Base-by-base conservation (phyloP, 2,329 filamentous ascomycete genomes). In the Aureobasidium sp. region DNA sequence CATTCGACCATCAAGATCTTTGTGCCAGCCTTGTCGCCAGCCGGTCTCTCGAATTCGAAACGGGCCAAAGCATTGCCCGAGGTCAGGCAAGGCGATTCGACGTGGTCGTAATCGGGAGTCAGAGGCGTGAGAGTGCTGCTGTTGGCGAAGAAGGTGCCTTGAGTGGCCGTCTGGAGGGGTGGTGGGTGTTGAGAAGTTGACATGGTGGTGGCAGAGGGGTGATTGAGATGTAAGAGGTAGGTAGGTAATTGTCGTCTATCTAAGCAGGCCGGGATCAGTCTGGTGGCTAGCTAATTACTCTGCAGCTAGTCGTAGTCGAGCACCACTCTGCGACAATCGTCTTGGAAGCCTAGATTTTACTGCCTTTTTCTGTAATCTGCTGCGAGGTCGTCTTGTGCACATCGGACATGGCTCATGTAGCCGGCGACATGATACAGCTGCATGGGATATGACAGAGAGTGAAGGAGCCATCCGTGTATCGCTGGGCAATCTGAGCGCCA, bases 1-100 rank as follows among this genome's bases (percentile, higher is more conserved):
- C 91, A 96, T 74, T 96, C 91, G 42, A 96, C 87, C 90, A 96
- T 94, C 68, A 96, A 78, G 65, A 96, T 87, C 78, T 96, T 96
- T 65, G 90, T 95, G 44, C 91, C 91, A 93, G 94, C 65, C 89
- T 90, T 90, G 66, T 91, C 87, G 68, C 90, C 90, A 54, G 85
- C 88, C 72, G 86, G 87, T 0, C 84, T 80, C 74, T 92, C 88
- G 71, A 96, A 95, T 73, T 96, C 91, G 75, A 95, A 96, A 62
- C 91, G 86, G 49, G 90, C 88, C 48, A 91, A 79, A 16, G 87
- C 87, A 61, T 81, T 82, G 50, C 69, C 79, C 70, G 71, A 77
- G 55, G 77, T 79, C 62, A 79, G 73, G 65, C 76, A 77, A 34
- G 78, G 78, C 36, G 76, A 78, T 67, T 80, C 74, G 61, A 76